Evolutionary conservation across 495 filamentous ascomycete genomes (phyloP).

Genomic region (Clohesyomyces aquaticus): DNA sequence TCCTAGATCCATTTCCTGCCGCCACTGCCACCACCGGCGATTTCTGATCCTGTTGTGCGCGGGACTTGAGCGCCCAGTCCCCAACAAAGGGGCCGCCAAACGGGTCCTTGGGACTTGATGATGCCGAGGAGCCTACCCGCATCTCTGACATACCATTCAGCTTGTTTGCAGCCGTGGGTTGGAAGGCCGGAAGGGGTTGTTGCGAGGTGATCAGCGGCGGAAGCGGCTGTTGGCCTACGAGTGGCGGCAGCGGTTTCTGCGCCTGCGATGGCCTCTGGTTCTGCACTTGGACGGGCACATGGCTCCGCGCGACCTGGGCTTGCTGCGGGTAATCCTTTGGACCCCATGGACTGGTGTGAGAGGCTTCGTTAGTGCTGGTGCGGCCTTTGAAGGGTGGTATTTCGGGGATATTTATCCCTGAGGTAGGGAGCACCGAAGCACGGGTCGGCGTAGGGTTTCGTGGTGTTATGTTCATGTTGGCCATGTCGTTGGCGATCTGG

Average conservation of each 20-base stretch:
- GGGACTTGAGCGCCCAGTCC: slow-evolving; percentile 7
- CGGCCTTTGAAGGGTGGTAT: slow-evolving; percentile 23
- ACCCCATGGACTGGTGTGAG: background rate
- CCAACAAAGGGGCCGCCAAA: slow-evolving; percentile 21
- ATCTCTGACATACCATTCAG: background rate
- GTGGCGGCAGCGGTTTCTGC: slow-evolving; percentile 21
- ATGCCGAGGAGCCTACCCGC: slow-evolving; percentile 1
- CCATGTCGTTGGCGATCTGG: slow-evolving; percentile 47
- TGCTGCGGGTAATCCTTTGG: too few relatives aligned
- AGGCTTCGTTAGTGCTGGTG: background rate
- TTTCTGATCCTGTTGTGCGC: background rate
- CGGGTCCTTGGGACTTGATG: slow-evolving; percentile 18
- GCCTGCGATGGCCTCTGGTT: slow-evolving; percentile 15
- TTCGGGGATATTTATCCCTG: slow-evolving; percentile 22
- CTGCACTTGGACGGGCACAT: slow-evolving; percentile 7
- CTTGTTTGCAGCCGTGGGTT: background rate
- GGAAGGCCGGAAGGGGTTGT: slow-evolving; percentile 35
- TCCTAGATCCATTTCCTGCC: too few relatives aligned
- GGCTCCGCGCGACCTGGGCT: background rate
- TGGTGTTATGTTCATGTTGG: slow-evolving; percentile 24
- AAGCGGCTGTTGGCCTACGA: slow-evolving; percentile 35
- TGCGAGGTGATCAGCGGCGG: slow-evolving; percentile 34
- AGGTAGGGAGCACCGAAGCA: slow-evolving; percentile 21
- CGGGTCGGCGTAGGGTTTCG: slow-evolving; percentile 23
- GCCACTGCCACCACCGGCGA: too few relatives aligned